Conservation (phyloP, 75 land plant genomes). For the Adiantum capillusveneris region DNA sequence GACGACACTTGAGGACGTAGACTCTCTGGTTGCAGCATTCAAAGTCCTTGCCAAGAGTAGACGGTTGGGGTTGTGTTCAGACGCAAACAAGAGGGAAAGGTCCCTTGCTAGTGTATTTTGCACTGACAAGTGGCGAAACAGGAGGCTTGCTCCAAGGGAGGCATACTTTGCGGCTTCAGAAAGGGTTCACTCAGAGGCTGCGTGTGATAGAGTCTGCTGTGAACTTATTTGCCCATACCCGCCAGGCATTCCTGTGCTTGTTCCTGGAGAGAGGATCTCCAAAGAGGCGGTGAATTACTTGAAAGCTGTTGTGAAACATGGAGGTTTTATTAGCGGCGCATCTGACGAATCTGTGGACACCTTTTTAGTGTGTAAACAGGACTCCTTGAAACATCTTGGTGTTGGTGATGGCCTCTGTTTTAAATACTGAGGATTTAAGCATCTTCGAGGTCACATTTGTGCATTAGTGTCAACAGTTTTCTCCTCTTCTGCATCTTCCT, state of each 20-base stretch:
- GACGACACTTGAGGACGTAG: slow-evolving; percentile 45
- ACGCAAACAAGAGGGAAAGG: not conserved
- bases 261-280: slow-evolving; percentile 77
- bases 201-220: slow-evolving; percentile 58
- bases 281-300: slow-evolving; percentile 47
- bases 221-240: slow-evolving; percentile 89
- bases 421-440: too few species aligned
- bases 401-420: too few species aligned
- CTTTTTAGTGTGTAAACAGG: slow-evolving; percentile 31
- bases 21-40: slow-evolving; percentile 45
- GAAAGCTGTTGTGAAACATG: slow-evolving; percentile 27
- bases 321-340: slow-evolving; percentile 71
- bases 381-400: too few species aligned
- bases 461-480: too few species aligned
- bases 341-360: slow-evolving; percentile 48
- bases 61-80: too few species aligned
- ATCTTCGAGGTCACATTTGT: too few species aligned
- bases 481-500: too few species aligned
- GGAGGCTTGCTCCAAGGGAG: slow-evolving; percentile 60
- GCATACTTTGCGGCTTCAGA: slow-evolving; percentile 67
- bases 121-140: not conserved
- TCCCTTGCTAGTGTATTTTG: not conserved
- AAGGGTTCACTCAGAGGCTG: slow-evolving; percentile 31
- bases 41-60: slow-evolving; percentile 21
- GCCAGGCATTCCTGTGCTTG: slow-evolving; percentile 80